Conservation (phyloP, 352 stramenopile genomes). For the Pythium aristosporum region DNA sequence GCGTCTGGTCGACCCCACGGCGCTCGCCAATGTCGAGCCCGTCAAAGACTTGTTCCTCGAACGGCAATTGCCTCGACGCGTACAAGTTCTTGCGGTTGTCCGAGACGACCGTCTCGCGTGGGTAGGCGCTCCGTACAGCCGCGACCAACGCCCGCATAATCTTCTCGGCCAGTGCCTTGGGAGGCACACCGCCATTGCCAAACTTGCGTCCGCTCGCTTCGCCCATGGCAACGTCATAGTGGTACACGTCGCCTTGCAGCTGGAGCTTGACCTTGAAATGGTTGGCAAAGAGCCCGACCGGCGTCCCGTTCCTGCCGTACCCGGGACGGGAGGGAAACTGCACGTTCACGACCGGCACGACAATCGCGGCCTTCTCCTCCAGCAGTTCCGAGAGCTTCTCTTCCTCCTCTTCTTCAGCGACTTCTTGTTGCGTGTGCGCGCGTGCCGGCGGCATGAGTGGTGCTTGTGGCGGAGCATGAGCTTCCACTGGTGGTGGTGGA, state of each 20-base stretch:
- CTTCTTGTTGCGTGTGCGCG: not conserved
- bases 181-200: conserved; percentile 16
- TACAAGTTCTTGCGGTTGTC: conserved; percentile 67
- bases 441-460: conserved; percentile 1
- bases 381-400: conserved; percentile 29
- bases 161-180: conserved; percentile 54
- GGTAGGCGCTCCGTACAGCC: conserved; percentile 41
- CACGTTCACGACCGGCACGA: conserved; percentile 37
- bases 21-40: conserved; percentile 46
- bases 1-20: conserved; percentile 5
- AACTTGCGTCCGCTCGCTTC: conserved; percentile 38
- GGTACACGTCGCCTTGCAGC: conserved; percentile 50
- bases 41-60: conserved; percentile 41
- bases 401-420: conserved; percentile 12
- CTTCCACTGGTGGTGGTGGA: not conserved
- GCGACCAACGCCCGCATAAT: conserved; percentile 54
- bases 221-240: conserved; percentile 72
- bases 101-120: conserved; percentile 38
- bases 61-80: conserved; percentile 39
- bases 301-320: conserved; percentile 48
- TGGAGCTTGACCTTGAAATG: conserved; percentile 64
- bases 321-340: conserved; percentile 53
- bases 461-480: not conserved
- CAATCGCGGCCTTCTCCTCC: conserved; percentile 41
- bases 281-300: conserved; percentile 54